Conservation (phyloP, 1,284 basidiomycete genomes). For the Pholiota adiposa region DNA sequence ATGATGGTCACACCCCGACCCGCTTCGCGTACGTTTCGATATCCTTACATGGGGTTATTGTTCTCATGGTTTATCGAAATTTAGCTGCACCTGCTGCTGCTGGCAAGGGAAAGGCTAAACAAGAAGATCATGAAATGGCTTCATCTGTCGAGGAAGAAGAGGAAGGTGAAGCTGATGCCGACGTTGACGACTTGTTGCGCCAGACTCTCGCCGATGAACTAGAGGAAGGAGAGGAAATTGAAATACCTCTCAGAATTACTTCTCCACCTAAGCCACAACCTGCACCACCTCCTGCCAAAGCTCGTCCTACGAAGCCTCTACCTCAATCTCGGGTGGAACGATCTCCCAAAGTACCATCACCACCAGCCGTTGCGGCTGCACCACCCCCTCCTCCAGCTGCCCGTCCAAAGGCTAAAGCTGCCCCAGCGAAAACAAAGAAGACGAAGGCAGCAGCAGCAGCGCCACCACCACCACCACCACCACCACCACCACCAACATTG, state of each 20-base stretch:
- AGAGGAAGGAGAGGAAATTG: slow-evolving; percentile 48
- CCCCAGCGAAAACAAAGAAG: slow-evolving; percentile 22
- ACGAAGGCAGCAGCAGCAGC: slow-evolving; percentile 5
- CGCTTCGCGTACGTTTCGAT: slow-evolving; percentile 46
- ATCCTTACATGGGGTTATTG: not conserved
- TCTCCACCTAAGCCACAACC: slow-evolving; percentile 30
- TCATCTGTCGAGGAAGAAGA: slow-evolving; percentile 42
- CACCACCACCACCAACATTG: slow-evolving; percentile 23
- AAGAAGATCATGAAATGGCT: slow-evolving; percentile 37
- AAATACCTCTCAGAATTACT: slow-evolving; percentile 31
- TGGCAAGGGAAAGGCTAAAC: slow-evolving; percentile 21
- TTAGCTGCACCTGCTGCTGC: slow-evolving; percentile 23
- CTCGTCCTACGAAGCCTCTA: slow-evolving; percentile 27
- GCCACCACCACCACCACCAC: slow-evolving; percentile 4
- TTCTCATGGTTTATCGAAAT: not conserved
- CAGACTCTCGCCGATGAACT: slow-evolving; percentile 34
- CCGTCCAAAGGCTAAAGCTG: slow-evolving; percentile 21
- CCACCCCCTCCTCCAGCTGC: slow-evolving; percentile 23
- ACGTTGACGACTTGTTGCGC: slow-evolving; percentile 36
- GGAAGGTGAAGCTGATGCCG: slow-evolving; percentile 45
- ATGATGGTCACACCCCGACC: slow-evolving; percentile 40
- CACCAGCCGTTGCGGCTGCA: slow-evolving; percentile 16
- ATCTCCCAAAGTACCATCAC: slow-evolving; percentile 18
- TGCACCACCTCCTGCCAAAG: slow-evolving; percentile 25
- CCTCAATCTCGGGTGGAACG: slow-evolving; percentile 27